Percentiles rank a stretch among this genome's conserved stretches.
phyloP scores from a whole-genome alignment of 257 asterid genomes.

The Primulina huaijiensis region DNA sequence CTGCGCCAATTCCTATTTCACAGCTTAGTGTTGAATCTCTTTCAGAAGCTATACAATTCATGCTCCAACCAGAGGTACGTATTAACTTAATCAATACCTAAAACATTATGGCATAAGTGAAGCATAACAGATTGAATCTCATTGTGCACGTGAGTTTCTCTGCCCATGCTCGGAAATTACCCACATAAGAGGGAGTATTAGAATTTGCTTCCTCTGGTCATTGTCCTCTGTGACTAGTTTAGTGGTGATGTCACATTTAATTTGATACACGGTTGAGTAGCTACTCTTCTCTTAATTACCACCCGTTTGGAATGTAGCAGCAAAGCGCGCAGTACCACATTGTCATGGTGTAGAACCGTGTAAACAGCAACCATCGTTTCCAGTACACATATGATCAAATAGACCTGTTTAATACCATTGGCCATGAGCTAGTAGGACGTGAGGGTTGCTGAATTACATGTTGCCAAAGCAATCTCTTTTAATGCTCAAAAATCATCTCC shows the following conservation, averaged over 20 bases:
- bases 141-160: not conserved
- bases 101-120: not conserved
- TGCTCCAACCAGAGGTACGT: constrained; percentile 89
- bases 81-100: not conserved
- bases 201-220: not conserved
- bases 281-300: too few relatives aligned
- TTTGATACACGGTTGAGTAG: not conserved
- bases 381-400: not conserved
- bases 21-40: constrained; percentile 73
- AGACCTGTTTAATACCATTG: not conserved
- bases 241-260: not conserved
- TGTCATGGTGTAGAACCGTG: too few relatives aligned
- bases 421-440: not conserved
- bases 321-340: not conserved
- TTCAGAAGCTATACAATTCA: constrained; percentile 81
- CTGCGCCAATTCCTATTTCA: constrained; percentile 83
- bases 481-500: constrained; percentile 15
- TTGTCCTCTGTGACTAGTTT: not conserved
- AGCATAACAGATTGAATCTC: not conserved
- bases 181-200: not conserved
- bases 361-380: not conserved
- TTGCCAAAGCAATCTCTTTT: too few relatives aligned
- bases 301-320: not conserved
- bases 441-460: not conserved
- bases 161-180: not conserved